phyloP scores from a whole-genome alignment of 73 alveolate species.

The Uronychia setigera region DNA sequence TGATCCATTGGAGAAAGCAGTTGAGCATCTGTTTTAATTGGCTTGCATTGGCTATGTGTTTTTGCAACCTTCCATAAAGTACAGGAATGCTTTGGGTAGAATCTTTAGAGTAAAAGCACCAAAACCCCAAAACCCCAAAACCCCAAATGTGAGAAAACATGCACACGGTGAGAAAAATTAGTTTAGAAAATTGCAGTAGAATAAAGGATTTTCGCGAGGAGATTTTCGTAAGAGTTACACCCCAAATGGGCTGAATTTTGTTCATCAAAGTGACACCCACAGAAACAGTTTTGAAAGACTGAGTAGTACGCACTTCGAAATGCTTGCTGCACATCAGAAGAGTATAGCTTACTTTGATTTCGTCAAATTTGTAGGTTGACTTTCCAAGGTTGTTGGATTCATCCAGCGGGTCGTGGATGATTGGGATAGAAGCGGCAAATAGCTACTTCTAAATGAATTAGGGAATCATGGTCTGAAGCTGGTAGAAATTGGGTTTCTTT shows the following conservation, averaged over 20 bases:
- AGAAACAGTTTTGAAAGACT: conserved; percentile 48
- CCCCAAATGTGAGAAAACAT: too few relatives aligned
- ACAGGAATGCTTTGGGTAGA: too few relatives aligned
- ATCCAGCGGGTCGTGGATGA: conserved; percentile 80
- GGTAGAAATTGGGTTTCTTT: conserved; percentile 29
- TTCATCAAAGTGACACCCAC: conserved; percentile 24
- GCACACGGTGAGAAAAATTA: too few relatives aligned
- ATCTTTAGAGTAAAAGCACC: too few relatives aligned
- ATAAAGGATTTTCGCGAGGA: background rate
- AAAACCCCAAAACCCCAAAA: too few relatives aligned
- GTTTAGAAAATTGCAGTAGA: too few relatives aligned
- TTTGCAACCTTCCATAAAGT: too few relatives aligned
- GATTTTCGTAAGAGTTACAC: background rate
- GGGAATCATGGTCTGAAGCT: background rate
- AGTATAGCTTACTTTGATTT: conserved; percentile 54
- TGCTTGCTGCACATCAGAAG: conserved; percentile 13
- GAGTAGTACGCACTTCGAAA: conserved; percentile 7
- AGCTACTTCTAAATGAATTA: background rate
- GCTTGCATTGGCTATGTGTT: too few relatives aligned
- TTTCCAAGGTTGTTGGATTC: conserved; percentile 74
- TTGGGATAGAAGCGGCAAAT: conserved; percentile 13
- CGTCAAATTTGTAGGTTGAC: conserved; percentile 63
- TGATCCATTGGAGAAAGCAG: too few relatives aligned
- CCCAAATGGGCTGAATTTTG: too few relatives aligned
- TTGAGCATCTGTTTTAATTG: too few relatives aligned